These are phyloP conservation scores for Apodospora peruviana DNA, from an alignment of 495 filamentous ascomycete species.

Conservation along the genomic window DNA sequence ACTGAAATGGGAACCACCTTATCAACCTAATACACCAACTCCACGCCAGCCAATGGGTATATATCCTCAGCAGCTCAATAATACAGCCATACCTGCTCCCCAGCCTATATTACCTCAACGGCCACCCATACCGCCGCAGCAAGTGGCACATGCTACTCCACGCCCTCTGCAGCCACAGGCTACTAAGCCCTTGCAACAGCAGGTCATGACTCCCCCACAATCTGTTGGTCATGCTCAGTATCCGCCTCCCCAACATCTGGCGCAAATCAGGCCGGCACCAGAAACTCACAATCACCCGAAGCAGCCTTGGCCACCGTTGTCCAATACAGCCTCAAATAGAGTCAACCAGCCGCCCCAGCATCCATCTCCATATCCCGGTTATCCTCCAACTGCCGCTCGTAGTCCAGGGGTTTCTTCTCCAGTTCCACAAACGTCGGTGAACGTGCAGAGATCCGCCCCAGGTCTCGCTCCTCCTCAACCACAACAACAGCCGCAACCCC, in stretches of 20 bases:
- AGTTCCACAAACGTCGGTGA: slow-evolving; percentile 19
- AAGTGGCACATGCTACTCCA: slow-evolving; percentile 4
- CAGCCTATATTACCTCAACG: neutral
- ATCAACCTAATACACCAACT: slow-evolving; percentile 28
- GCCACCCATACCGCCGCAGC: slow-evolving; percentile 3
- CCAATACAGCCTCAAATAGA: slow-evolving; percentile 4
- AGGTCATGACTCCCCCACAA: slow-evolving; percentile 35
- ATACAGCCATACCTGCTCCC: neutral
- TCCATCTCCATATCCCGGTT: slow-evolving; percentile 14
- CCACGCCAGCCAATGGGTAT: slow-evolving; percentile 17
- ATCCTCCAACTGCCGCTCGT: slow-evolving; percentile 4
- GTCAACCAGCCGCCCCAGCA: slow-evolving; percentile 9
- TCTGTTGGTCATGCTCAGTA: slow-evolving; percentile 15
- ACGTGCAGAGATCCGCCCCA: slow-evolving; percentile 11
- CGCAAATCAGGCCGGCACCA: slow-evolving; percentile 9
- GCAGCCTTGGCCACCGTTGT: slow-evolving; percentile 3
- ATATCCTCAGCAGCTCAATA: slow-evolving; percentile 13
- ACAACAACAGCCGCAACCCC: slow-evolving; percentile 12
- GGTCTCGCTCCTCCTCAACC: slow-evolving; percentile 12
- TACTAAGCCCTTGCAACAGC: slow-evolving; percentile 15
- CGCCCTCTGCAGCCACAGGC: slow-evolving; percentile 22
- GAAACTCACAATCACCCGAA: neutral
- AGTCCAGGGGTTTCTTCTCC: slow-evolving; percentile 15
- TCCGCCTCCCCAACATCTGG: slow-evolving; percentile 2
- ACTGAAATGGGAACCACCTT: slow-evolving; percentile 47